phyloP scores from a whole-genome alignment of 352 stramenopile species.

The Plasmopara viticola region DNA sequence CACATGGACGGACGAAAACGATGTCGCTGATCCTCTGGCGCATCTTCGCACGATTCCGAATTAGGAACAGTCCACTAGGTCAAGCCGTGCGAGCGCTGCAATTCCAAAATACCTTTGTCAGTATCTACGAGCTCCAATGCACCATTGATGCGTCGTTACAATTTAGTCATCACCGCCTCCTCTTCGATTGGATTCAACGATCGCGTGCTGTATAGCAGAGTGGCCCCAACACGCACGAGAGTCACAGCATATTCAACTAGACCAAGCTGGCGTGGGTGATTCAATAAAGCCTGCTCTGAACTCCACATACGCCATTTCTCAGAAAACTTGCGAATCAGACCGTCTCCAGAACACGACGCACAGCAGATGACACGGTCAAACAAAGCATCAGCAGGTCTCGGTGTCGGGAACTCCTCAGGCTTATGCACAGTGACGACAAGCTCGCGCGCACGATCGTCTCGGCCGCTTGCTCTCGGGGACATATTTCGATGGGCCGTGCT shows the following conservation, averaged over 20 bases:
- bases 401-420: slow-evolving; percentile 54
- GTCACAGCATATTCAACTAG: slow-evolving; percentile 66
- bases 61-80: slow-evolving; percentile 57
- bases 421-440: slow-evolving; percentile 70
- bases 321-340: slow-evolving; percentile 66
- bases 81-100: slow-evolving; percentile 39
- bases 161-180: slow-evolving; percentile 71
- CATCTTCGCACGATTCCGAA: slow-evolving; percentile 46
- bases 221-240: slow-evolving; percentile 42
- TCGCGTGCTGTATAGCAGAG: slow-evolving; percentile 67
- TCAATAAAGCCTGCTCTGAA: slow-evolving; percentile 34
- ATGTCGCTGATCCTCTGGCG: slow-evolving; percentile 43
- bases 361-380: slow-evolving; percentile 79
- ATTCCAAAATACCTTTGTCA: slow-evolving; percentile 22
- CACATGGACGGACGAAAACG: slow-evolving; percentile 76
- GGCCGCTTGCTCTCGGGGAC: no score
- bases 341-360: slow-evolving; percentile 74
- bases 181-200: slow-evolving; percentile 82
- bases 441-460: slow-evolving; percentile 14
- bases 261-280: slow-evolving; percentile 66
- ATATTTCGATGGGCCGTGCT: no score
- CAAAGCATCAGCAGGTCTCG: slow-evolving; percentile 21
- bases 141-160: slow-evolving; percentile 45
- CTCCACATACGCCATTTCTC: slow-evolving; percentile 79
- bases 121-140: slow-evolving; percentile 62